These are phyloP conservation scores for Monosporascus sp. DNA, from an alignment of 2,329 filamentous ascomycete genomes.

Conservation along the genomic window DNA sequence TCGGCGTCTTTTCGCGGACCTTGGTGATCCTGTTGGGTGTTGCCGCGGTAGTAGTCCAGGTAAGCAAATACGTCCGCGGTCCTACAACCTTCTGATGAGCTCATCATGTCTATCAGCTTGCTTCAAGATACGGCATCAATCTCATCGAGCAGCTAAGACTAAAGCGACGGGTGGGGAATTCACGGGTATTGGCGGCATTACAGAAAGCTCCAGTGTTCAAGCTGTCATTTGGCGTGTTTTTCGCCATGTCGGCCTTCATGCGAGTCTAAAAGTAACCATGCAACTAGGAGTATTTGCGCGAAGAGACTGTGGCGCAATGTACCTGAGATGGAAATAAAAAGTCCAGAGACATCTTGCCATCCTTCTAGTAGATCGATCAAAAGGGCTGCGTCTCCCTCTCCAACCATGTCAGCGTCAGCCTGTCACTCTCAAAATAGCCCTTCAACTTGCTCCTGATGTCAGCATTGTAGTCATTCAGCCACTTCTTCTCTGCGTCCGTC, in stretches of 20 bases:
- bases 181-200: conserved; percentile 41
- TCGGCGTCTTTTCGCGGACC: conserved; percentile 66
- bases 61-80: conserved; percentile 28
- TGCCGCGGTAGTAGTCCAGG: conserved; percentile 41
- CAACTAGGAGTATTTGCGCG: neutral
- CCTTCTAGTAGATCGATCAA: conserved; percentile 16
- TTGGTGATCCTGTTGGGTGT: conserved; percentile 50
- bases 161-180: conserved; percentile 28
- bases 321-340: neutral
- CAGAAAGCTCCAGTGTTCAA: conserved; percentile 59
- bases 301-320: neutral
- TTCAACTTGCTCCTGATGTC: conserved; percentile 80
- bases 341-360: conserved; percentile 1
- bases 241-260: conserved; percentile 63
- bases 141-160: conserved; percentile 24
- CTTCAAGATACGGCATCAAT: conserved; percentile 28
- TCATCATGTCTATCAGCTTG: conserved; percentile 17
- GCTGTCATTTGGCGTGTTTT: conserved; percentile 65
- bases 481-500: conserved; percentile 68
- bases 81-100: too few species aligned
- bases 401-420: conserved; percentile 71
- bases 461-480: conserved; percentile 81
- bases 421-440: conserved; percentile 67
- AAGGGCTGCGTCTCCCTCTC: conserved; percentile 75
- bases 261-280: conserved; percentile 27